Evolutionary conservation across 495 filamentous ascomycete genomes (phyloP).

Genomic region (Penicillium pancosmium): DNA sequence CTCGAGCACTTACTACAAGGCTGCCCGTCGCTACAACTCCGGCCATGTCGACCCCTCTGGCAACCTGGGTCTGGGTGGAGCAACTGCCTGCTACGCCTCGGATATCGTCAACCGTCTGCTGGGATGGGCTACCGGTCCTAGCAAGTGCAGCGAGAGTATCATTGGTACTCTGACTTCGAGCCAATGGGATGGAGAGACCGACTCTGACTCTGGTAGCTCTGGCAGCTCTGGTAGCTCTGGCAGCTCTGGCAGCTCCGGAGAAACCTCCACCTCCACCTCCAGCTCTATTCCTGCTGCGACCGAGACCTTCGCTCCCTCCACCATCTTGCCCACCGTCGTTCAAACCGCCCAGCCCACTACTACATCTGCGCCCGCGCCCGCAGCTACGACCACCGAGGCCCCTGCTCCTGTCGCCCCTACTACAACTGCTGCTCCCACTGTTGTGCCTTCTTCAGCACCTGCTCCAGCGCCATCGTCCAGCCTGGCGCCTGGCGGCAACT

Average conservation of each 20-base stretch:
- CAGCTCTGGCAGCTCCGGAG: conserved; percentile 5
- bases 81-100: conserved; percentile 56
- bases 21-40: conserved; percentile 61
- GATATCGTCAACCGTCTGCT: conserved; percentile 61
- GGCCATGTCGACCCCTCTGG: no score
- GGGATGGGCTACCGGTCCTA: conserved; percentile 46
- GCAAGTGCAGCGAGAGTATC: conserved; percentile 20
- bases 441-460: conserved; percentile 16
- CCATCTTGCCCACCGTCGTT: conserved; percentile 16
- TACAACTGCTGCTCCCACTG: conserved; percentile 18
- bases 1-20: conserved; percentile 50
- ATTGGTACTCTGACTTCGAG: conserved; percentile 16
- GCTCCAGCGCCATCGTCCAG: conserved; percentile 4
- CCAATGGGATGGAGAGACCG: conserved; percentile 9
- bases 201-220: conserved; percentile 20
- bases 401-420: conserved; percentile 1
- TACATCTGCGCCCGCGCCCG: conserved; percentile 9
- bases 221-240: conserved; percentile 13
- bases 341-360: conserved; percentile 20
- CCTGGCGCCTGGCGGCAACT: conserved; percentile 3
- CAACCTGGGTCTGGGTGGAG: no score
- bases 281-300: conserved; percentile 4
- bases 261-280: conserved; percentile 1
- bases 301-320: conserved; percentile 10
- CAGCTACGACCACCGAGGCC: conserved; percentile 9